Evolutionary conservation across 2,329 filamentous ascomycete genomes (phyloP).

Genomic region (Neonectria faginata): DNA sequence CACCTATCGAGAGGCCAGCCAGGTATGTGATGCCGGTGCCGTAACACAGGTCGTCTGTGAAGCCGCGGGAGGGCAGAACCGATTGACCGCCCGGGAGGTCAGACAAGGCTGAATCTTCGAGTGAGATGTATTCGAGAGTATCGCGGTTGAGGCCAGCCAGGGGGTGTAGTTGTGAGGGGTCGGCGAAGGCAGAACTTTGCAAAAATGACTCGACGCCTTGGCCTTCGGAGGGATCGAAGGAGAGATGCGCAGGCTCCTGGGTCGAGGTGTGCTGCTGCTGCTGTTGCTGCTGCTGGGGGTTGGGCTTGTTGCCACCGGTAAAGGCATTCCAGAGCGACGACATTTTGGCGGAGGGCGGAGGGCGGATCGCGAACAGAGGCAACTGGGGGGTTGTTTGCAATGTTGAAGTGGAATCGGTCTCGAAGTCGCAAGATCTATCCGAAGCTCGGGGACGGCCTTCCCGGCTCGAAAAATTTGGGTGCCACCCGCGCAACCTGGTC

Average conservation of each 20-base stretch:
- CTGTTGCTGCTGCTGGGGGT: conserved; percentile 55
- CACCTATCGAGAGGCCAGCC: conserved; percentile 85
- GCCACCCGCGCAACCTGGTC: conserved; percentile 40
- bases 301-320: conserved; percentile 67
- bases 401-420: conserved; percentile 33
- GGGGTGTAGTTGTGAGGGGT: conserved; percentile 90
- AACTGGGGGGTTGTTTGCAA: conserved; percentile 27
- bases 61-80: conserved; percentile 92
- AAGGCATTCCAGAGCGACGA: conserved; percentile 71
- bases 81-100: conserved; percentile 88
- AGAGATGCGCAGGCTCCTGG: conserved; percentile 64
- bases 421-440: conserved; percentile 43
- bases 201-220: conserved; percentile 91
- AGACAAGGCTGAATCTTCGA: conserved; percentile 91
- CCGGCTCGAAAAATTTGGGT: conserved; percentile 48
- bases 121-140: conserved; percentile 91
- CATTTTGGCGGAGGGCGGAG: conserved; percentile 53
- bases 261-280: conserved; percentile 48
- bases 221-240: conserved; percentile 78
- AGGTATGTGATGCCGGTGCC: conserved; percentile 96
- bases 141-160: conserved; percentile 93
- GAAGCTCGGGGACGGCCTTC: conserved; percentile 42
- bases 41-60: conserved; percentile 98
- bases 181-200: conserved; percentile 78
- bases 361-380: conserved; percentile 26